phyloP scores from a whole-genome alignment of 345 rosid species.

The Ceriops decandra region DNA sequence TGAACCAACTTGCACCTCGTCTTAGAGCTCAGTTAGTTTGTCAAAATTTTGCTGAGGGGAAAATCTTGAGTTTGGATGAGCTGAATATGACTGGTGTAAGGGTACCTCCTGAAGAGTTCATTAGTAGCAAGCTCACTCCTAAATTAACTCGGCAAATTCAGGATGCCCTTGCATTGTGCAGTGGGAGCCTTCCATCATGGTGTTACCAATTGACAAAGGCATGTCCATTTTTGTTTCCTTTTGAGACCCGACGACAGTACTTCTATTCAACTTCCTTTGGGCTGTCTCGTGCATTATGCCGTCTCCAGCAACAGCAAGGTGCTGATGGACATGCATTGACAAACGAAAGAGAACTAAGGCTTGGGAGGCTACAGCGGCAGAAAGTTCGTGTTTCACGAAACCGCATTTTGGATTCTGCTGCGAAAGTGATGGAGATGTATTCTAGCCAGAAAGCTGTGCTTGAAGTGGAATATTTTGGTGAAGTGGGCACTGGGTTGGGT shows the following conservation, averaged over 20 bases:
- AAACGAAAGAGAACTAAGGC: constrained; percentile 86
- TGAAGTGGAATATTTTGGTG: constrained; percentile 99
- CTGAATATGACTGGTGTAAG: constrained; percentile 43
- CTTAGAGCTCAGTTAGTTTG: constrained; percentile 61
- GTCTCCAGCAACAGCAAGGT: constrained; percentile 99
- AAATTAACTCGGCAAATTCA: constrained; percentile 97
- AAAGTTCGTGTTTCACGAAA: constrained; percentile 98
- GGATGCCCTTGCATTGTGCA: constrained; percentile 97
- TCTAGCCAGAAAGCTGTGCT: constrained; percentile 98
- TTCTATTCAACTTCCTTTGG: constrained; percentile 99
- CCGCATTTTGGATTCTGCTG: constrained; percentile 98
- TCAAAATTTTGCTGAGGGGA: constrained; percentile 73
- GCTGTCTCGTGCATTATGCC: constrained; percentile 90
- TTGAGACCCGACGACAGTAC: constrained; percentile 93
- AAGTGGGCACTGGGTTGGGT: constrained; percentile 99
- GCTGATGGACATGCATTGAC: constrained; percentile 85
- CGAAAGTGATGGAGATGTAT: constrained; percentile 99
- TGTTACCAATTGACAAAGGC: constrained; percentile 94
- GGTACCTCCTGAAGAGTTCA: constrained; percentile 76
- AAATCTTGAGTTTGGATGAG: constrained; percentile 47
- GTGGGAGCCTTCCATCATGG: constrained; percentile 99
- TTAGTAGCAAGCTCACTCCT: constrained; percentile 91
- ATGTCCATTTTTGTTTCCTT: constrained; percentile 96
- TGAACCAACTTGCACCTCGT: constrained; percentile 90
- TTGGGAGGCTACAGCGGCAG: constrained; percentile 96